phyloP scores from a whole-genome alignment of 1,284 basidiomycete species.

The Leccinum olivaceoglutinosum region DNA sequence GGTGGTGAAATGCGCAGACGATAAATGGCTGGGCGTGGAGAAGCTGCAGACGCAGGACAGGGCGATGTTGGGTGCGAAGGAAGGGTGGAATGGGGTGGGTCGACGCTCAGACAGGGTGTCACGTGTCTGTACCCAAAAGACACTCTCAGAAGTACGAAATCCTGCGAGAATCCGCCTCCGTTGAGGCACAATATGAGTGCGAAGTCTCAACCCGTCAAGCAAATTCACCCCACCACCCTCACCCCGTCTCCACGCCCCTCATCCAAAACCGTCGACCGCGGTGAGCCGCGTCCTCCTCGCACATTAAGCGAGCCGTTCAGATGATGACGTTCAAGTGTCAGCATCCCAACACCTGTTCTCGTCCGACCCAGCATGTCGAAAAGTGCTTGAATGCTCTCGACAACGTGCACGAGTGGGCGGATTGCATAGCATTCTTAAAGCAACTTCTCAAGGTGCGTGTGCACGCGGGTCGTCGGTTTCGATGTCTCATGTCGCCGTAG shows the following conservation, averaged over 20 bases:
- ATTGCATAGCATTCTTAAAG: slow-evolving; percentile 97
- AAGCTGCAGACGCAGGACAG: slow-evolving; percentile 30
- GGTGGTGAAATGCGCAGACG: slow-evolving; percentile 23
- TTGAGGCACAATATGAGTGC: slow-evolving; percentile 18
- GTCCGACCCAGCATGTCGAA: slow-evolving; percentile 86
- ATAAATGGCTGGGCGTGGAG: slow-evolving; percentile 21
- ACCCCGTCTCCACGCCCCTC: slow-evolving; percentile 32
- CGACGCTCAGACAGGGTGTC: slow-evolving; percentile 6
- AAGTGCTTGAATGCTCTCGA: slow-evolving; percentile 91
- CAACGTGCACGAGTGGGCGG: slow-evolving; percentile 98
- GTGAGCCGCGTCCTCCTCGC: slow-evolving; percentile 31
- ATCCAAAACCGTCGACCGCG: slow-evolving; percentile 41
- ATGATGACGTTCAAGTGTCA: slow-evolving; percentile 25
- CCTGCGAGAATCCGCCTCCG: slow-evolving; percentile 13
- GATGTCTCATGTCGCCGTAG: slow-evolving; percentile 35
- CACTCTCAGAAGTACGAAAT: not conserved
- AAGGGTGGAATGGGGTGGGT: slow-evolving; percentile 32
- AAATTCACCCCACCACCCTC: slow-evolving; percentile 16
- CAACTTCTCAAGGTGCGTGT: slow-evolving; percentile 77
- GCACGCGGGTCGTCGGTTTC: not conserved
- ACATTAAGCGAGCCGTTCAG: slow-evolving; percentile 1
- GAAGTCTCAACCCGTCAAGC: slow-evolving; percentile 16
- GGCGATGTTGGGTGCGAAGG: slow-evolving; percentile 26
- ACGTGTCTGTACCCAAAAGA: slow-evolving; percentile 10
- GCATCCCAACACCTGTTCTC: slow-evolving; percentile 48